These are phyloP conservation scores for Sugiyamaella smithiae DNA, from an alignment of 805 yeast genomes.

Conservation along the genomic window DNA sequence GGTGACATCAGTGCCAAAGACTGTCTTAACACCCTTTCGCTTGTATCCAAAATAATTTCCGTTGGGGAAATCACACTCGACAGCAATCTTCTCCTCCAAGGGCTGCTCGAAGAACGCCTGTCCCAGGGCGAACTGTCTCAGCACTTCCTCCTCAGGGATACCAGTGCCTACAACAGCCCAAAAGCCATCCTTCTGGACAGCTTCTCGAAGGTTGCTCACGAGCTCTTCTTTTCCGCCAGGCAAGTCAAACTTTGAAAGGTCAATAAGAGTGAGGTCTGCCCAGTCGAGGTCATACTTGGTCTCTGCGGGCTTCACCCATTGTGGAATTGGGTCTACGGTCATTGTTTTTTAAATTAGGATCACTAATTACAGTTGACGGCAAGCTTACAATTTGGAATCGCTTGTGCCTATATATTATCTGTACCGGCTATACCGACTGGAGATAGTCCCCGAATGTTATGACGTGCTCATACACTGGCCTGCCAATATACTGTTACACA, in stretches of 20 bases:
- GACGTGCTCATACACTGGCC: background rate
- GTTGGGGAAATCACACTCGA: conserved; percentile 14
- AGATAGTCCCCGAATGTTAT: background rate
- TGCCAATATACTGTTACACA: background rate
- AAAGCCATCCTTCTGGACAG: conserved; percentile 18
- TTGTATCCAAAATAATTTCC: conserved; percentile 21
- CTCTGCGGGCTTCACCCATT: conserved; percentile 10
- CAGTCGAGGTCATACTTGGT: conserved; percentile 19
- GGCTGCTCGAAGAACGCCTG: conserved; percentile 15
- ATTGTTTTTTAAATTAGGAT: no score
- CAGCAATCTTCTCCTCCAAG: conserved; percentile 13
- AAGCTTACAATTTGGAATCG: no score
- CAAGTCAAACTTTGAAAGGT: conserved; percentile 14
- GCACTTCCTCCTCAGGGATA: conserved; percentile 14
- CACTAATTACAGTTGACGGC: no score
- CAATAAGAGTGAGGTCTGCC: conserved; percentile 19
- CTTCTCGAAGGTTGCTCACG: conserved; percentile 11
- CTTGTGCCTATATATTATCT: background rate
- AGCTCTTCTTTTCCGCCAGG: conserved; percentile 14
- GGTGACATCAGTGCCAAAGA: conserved; percentile 14
- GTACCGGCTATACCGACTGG: background rate
- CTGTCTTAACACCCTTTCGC: conserved; percentile 12
- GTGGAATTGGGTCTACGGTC: conserved; percentile 6
- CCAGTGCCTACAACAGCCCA: conserved; percentile 20
- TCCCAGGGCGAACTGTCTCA: conserved; percentile 18